phyloP scores from a whole-genome alignment of 1,284 basidiomycete genomes.

The Boletus smithii region DNA sequence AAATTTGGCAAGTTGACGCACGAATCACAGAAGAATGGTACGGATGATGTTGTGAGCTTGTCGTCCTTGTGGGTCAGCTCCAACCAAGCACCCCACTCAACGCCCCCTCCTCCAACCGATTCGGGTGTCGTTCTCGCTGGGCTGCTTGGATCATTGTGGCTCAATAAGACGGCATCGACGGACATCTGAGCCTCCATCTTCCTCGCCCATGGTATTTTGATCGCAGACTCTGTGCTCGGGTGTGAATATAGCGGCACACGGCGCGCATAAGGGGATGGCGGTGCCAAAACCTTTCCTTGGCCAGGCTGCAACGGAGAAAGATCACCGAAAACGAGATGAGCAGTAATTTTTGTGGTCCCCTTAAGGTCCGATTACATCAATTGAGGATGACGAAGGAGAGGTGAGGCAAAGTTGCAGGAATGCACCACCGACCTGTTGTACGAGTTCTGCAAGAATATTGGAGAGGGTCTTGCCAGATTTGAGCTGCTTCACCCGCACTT shows the following conservation, averaged over 20 bases:
- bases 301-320: conserved; percentile 36
- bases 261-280: conserved; percentile 53
- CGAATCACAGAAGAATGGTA: conserved; percentile 56
- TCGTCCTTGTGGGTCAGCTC: conserved; percentile 45
- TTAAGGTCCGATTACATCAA: conserved; percentile 24
- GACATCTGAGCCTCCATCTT: conserved; percentile 37
- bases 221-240: conserved; percentile 38
- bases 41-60: conserved; percentile 41
- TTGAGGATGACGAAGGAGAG: neutral
- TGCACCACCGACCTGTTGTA: conserved; percentile 46
- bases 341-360: conserved; percentile 45
- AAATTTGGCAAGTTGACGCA: conserved; percentile 44
- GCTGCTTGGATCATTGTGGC: conserved; percentile 38
- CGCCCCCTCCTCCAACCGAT: conserved; percentile 45
- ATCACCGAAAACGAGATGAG: conserved; percentile 55
- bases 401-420: neutral
- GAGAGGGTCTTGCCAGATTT: conserved; percentile 50
- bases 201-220: conserved; percentile 36
- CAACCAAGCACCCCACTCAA: conserved; percentile 58
- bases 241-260: conserved; percentile 52
- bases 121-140: conserved; percentile 35
- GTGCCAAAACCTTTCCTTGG: conserved; percentile 35
- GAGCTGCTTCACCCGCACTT: conserved; percentile 44
- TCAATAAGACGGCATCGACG: conserved; percentile 40
- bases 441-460: conserved; percentile 52